Base-by-base conservation (phyloP, 2,329 filamentous ascomycete species). In the Knufia petricola region DNA sequence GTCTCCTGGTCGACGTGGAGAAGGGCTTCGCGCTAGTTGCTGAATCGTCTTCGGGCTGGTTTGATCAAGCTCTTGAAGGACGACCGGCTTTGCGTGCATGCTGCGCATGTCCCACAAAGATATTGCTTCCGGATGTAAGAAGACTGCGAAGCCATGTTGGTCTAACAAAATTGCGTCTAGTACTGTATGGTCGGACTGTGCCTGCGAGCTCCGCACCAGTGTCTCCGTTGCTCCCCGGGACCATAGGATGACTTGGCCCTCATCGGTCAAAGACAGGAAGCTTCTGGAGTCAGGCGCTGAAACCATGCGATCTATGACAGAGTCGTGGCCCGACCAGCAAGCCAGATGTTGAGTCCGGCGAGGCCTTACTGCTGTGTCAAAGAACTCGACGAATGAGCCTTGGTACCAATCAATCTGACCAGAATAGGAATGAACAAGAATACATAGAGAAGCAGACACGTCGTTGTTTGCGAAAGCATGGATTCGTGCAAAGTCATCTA, bases 161-260 rank as follows among this genome's bases (percentile, higher is more conserved):
- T 19, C 19, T 26, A 47, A 8, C 32, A 47, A 39, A 12, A 39
- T 20, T 9, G 32, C 44, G 24, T 47, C 37, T n/a, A 48, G 10
- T 10, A 48, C 21, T 12, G 31, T 19, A 12, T 10, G 3, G 8
- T 48, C 24, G 3, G 23, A 6, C 17, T 24, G 31, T 6, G 30
- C 19, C 32, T 41, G 21, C 10, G 30, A 30, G 13, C n/a, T 8
- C 17, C 46, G 46, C n/a, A 41, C 13, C 3, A 42, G 37, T 4
- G 46, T 28, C 21, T 70, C 68, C 34, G 69, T 69, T 21, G 72
- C 65, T 47, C 72, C 68, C 62, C 94, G 85, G 52, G 77, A 80
- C 89, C 89, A 95, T 2, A 95, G 77, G 55, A 90, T 81, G 50
- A 82, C 83, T 63, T 94, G 86, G 51, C 87, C 85, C 37, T 81